phyloP scores from a whole-genome alignment of 768 basidiomycete species.

The Pulveroboletus frians region DNA sequence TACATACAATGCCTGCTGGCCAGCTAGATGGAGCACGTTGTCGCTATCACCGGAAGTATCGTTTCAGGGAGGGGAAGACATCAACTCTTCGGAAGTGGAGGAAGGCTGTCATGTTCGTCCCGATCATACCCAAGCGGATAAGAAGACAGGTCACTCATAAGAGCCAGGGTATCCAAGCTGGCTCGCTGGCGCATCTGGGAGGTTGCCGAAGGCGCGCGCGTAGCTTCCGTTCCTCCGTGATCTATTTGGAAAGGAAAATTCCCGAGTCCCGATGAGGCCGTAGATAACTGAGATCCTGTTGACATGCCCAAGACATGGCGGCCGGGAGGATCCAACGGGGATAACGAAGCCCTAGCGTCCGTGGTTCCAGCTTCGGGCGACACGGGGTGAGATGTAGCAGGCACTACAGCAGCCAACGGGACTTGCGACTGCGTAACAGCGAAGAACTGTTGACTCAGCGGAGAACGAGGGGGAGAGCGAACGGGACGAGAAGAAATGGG shows the following conservation, averaged over 20 bases:
- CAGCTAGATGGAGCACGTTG: slow-evolving; percentile 23
- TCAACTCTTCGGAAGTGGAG: slow-evolving; percentile 26
- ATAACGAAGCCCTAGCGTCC: slow-evolving; percentile 32
- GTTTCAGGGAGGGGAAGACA: neutral
- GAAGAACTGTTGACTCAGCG: slow-evolving; percentile 56
- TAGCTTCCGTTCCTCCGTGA: slow-evolving; percentile 41
- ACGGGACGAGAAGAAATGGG: slow-evolving; percentile 80
- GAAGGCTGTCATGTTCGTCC: slow-evolving; percentile 26
- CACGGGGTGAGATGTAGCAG: neutral
- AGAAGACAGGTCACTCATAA: slow-evolving; percentile 79
- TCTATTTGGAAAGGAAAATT: slow-evolving; percentile 88
- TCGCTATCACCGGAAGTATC: slow-evolving; percentile 7
- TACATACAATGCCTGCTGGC: slow-evolving; percentile 27
- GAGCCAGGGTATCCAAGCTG: slow-evolving; percentile 78
- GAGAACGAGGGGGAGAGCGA: slow-evolving; percentile 71
- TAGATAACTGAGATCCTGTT: slow-evolving; percentile 70
- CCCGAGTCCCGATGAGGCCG: slow-evolving; percentile 73
- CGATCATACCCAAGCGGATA: slow-evolving; percentile 74
- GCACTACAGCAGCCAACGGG: neutral
- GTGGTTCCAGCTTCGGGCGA: slow-evolving; percentile 13
- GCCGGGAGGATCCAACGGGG: slow-evolving; percentile 42
- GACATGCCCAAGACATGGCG: slow-evolving; percentile 66
- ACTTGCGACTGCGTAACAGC: slow-evolving; percentile 17
- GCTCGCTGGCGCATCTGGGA: slow-evolving; percentile 57
- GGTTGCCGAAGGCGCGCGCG: slow-evolving; percentile 33